Base-by-base conservation (phyloP, 2,329 filamentous ascomycete genomes). In the Piedraia hortae region DNA sequence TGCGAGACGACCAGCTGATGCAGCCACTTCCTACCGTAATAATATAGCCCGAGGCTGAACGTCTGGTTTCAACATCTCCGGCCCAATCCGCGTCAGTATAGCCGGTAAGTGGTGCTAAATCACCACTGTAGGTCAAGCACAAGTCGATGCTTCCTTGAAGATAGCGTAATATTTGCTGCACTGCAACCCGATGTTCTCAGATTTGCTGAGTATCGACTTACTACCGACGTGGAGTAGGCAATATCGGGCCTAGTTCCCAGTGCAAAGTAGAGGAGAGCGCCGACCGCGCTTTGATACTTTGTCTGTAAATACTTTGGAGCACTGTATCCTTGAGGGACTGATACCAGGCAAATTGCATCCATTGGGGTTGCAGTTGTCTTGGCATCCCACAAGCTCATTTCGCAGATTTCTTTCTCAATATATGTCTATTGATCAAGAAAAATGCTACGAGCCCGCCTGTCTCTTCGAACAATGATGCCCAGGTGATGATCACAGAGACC, bases 21-120 rank as follows among this genome's bases (percentile, higher is more conserved):
- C 14, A 10, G 9, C 14, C 18, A 20, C 21, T 17, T 7, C 5
- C 18, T 11, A 28, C 17, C 12, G 24, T 28, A 14, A 20, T 10
- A 10, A 23, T 6, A 12, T 26, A 28, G 14, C 24, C 19, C n/a
- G 21, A 24, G 5, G 19, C 26, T 9, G 24, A 28, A 12, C 18
- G 13, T 12, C 24, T 11, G 5, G 16, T 24, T 11, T 23, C 11
- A 3, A 18, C 12, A 12, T 22, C 12, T 2, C 20, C 22, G 5
- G n/a, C 21, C 26, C 20, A 28, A 16, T 28, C 21, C 9, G 24
- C 4, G 14, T 28, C 21, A 6, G 7, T 7, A 21, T 16, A 21
- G 11, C 8, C 20, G 6, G 6, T 16, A 6, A 21, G 12, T 8
- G 8, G 6, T 10, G 9, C 7, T 8, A 14, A 6, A 16, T 21